A percentile compares a stretch with the other conserved stretches of the same genome.
Conservation (phyloP, 1,284 basidiomycete species). For the Ustilago cynodontis region DNA sequence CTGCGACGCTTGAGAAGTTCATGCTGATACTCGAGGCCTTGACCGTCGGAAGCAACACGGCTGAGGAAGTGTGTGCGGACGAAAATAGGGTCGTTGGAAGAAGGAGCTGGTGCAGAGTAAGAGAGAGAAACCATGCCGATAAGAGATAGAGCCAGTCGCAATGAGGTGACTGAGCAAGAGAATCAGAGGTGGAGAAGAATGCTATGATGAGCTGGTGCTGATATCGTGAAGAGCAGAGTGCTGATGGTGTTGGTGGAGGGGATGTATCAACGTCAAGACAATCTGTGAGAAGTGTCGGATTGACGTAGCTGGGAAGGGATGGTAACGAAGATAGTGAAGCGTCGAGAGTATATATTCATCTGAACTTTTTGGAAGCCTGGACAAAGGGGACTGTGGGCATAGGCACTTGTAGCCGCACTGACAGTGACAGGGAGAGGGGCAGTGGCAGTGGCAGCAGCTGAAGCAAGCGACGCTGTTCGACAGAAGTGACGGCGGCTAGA, state of each 20-base stretch:
- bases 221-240: neutral
- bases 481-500: slow-evolving; percentile 10
- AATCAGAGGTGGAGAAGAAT: neutral
- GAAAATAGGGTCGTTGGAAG: slow-evolving; percentile 45
- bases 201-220: neutral
- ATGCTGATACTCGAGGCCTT: slow-evolving; percentile 42
- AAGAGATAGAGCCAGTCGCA: neutral
- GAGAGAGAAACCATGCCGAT: slow-evolving; percentile 38
- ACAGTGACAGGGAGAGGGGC: neutral
- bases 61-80: slow-evolving; percentile 50
- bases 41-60: slow-evolving; percentile 46
- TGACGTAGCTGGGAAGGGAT: slow-evolving; percentile 11
- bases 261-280: slow-evolving; percentile 6
- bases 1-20: slow-evolving; percentile 40
- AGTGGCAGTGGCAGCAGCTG: neutral
- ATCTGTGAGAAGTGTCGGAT: neutral
- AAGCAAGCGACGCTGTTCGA: neutral
- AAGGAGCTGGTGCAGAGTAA: slow-evolving; percentile 27
- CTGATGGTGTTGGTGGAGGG: neutral
- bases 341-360: slow-evolving; percentile 27
- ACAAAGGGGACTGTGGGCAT: neutral
- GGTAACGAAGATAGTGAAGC: neutral
- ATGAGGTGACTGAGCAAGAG: neutral
- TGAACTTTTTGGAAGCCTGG: slow-evolving; percentile 1
- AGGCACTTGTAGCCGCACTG: neutral